phyloP scores from a whole-genome alignment of 345 rosid species.

The Raphanus sativus region DNA sequence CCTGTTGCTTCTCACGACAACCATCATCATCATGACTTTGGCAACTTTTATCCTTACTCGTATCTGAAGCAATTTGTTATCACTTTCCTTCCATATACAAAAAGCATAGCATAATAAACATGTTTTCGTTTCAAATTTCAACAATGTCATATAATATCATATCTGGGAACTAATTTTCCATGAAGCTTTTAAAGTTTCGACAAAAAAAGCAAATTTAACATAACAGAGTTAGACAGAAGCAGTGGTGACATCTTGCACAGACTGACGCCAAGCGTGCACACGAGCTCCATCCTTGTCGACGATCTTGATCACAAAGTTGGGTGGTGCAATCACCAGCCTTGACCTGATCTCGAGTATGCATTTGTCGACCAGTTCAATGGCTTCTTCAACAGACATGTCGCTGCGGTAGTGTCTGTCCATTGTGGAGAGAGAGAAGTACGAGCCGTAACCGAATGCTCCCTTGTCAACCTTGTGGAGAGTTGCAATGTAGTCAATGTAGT shows the following conservation, averaged over 20 bases:
- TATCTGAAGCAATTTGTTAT: slow-evolving; percentile 18
- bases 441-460: slow-evolving; percentile 96
- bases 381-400: slow-evolving; percentile 88
- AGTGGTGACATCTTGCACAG: slow-evolving; percentile 56
- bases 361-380: slow-evolving; percentile 75
- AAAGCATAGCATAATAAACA: background rate
- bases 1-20: slow-evolving; percentile 16
- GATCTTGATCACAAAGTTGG: slow-evolving; percentile 91
- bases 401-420: slow-evolving; percentile 96
- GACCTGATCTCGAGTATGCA: slow-evolving; percentile 89
- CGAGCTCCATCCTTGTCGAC: slow-evolving; percentile 93
- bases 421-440: slow-evolving; percentile 82
- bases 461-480: slow-evolving; percentile 94
- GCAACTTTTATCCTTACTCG: slow-evolving; percentile 13
- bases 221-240: slow-evolving; percentile 32
- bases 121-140: background rate
- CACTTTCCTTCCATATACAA: background rate
- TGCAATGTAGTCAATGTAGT: slow-evolving; percentile 94
- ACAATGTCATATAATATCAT: slow-evolving; percentile 1
- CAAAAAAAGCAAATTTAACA: slow-evolving; percentile 7
- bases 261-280: slow-evolving; percentile 78
- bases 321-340: slow-evolving; percentile 91
- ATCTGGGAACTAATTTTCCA: slow-evolving; percentile 22
- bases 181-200: slow-evolving; percentile 14
- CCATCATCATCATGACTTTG: slow-evolving; percentile 7